Percentiles rank a stretch among this genome's conserved stretches.
Evolutionary conservation across 2,329 filamentous ascomycete species (phyloP).

Genomic region (Alternaria arborescens): DNA sequence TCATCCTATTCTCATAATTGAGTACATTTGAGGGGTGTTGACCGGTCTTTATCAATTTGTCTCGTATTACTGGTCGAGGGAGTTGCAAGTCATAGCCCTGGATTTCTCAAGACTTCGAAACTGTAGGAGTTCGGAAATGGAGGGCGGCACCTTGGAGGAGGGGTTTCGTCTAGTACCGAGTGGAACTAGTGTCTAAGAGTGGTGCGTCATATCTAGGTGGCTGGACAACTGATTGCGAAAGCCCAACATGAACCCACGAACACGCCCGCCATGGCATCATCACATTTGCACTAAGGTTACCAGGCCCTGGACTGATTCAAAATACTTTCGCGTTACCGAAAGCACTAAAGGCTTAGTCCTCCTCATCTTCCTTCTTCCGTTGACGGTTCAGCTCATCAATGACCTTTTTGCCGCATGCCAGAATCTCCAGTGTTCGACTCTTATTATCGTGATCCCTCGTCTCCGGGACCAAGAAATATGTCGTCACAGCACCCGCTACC

Average conservation of each 20-base stretch:
- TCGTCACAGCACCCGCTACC: conserved; percentile 44
- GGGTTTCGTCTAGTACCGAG: neutral
- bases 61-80: neutral
- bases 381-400: conserved; percentile 42
- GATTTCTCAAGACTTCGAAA: neutral
- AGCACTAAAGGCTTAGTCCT: conserved; percentile 13
- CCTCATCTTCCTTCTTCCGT: conserved; percentile 34
- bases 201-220: neutral
- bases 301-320: neutral
- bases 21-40: neutral
- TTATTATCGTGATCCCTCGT: conserved; percentile 45
- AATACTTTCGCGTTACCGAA: neutral
- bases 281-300: neutral
- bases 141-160: neutral
- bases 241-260: neutral
- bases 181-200: neutral
- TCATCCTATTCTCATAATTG: too few species aligned
- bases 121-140: neutral
- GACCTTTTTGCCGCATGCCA: conserved; percentile 44
- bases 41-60: neutral
- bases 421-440: conserved; percentile 42
- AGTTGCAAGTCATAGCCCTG: neutral
- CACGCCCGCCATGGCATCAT: neutral
- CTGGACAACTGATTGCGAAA: neutral
- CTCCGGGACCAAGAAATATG: conserved; percentile 44